phyloP scores from a whole-genome alignment of 441 rosid species.

The Populus hybrid region DNA sequence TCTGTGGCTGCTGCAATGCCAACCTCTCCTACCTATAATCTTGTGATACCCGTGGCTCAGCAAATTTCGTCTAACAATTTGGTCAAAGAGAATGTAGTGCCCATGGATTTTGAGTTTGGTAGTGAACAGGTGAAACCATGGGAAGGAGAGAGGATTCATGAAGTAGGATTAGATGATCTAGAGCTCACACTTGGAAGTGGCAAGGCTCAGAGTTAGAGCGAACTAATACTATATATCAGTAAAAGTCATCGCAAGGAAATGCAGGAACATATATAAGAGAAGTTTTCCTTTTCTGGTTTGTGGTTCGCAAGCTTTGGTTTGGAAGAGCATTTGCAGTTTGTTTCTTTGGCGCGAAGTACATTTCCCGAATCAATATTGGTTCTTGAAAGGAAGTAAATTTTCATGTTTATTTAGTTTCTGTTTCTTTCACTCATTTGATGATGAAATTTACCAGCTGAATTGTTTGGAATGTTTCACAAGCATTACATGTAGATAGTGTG shows the following conservation, averaged over 20 bases:
- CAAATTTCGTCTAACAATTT: conserved; percentile 31
- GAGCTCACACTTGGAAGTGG: conserved; percentile 91
- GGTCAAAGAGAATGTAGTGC: conserved; percentile 60
- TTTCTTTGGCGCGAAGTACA: conserved; percentile 16
- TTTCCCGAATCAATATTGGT: conserved; percentile 21
- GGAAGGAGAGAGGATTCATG: conserved; percentile 99
- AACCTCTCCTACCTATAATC: conserved; percentile 89
- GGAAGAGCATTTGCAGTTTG: conserved; percentile 11
- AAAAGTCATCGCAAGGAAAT: conserved; percentile 10
- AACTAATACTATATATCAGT: conserved; percentile 1
- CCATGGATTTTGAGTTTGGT: conserved; percentile 68
- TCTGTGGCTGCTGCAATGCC: conserved; percentile 46
- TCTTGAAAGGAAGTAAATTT: conserved; percentile 27
- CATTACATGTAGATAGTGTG: conserved; percentile 60
- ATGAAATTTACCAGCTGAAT: conserved; percentile 19
- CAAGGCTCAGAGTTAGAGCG: conserved; percentile 52
- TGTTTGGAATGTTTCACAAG: conserved; percentile 33
- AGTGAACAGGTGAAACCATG: conserved; percentile 82
- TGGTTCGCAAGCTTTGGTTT: conserved; percentile 13
- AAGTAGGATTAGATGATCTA: conserved; percentile 87
- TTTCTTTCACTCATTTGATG: conserved; percentile 15
- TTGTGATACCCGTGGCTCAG: conserved; percentile 58
- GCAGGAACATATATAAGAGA: conserved; percentile 12
- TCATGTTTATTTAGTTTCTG: conserved; percentile 27
- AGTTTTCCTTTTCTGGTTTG: conserved; percentile 9